Evolutionary conservation across 208 protist species (phyloP), one percentile per base, ranked within the genome.

Genomic region (Trypanosoma lewisi): DNA sequence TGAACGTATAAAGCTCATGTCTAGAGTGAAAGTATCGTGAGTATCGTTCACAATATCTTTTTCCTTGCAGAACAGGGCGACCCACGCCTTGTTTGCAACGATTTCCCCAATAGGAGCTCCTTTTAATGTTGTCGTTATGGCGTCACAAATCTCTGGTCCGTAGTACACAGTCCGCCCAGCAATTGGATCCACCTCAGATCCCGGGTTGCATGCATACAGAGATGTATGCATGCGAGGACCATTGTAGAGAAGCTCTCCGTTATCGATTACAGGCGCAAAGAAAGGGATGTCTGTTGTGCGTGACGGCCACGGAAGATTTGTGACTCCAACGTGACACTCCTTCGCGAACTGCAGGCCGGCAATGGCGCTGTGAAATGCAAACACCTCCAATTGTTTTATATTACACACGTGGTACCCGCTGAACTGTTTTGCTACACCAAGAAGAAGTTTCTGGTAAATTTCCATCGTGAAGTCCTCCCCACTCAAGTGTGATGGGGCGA

Each of bases 161-260:
- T 85, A 95, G 59, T 88, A 91, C 8, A 87, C 44, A 17, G 74
- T 64, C 14, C 67, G 63, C 2, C 89, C 89, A 4, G 74, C 87
- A 0, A 84, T 75, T 0, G 89, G 77, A 65, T 93, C 77, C 2
- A 91, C 75, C 42, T 86, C 75, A 0, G 69, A 73, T 53, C 89
- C 79, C 6, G 85, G 85, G 27, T 67, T 86, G 62, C 84, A 91
- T 25, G 84, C 70, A 65, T 82, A 93, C 54, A 95, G 75, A 71
- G 82, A 91, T 5, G 82, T 93, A 76, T 95, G 89, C 14, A 93
- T 79, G 25, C 89, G 85, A 16, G 89, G 89, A 0, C 89, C 89
- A 52, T 76, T 78, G 66, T 81, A 95, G 8, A 93, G 61, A 23
- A 87, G 63, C 4, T 69, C 71, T 56, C 72, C 70, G 65, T 68